Evolutionary conservation across 768 basidiomycete species (phyloP), one percentile per base, ranked within the genome.

Genomic region (Tulasnella sp.): DNA sequence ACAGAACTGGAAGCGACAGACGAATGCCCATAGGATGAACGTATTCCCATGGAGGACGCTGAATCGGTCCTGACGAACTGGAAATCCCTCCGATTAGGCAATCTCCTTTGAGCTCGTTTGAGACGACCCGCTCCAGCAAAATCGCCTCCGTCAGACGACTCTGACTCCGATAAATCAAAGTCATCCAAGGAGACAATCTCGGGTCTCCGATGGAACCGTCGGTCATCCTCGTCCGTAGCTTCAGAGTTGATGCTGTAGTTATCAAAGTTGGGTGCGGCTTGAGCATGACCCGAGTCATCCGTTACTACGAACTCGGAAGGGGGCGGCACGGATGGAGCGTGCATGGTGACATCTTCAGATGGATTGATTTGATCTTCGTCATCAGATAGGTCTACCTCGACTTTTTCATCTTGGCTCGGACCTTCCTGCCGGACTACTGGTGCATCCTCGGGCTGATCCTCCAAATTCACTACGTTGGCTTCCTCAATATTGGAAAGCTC

Each of bases 121-220:
- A 81, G 62, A n/a, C 77, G 79, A 6, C 74, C 71, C 44, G 45
- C 16, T 45, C 55, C 40, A 15, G 15, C 69, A 34, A 62, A 68
- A 9, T 56, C 65, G 16, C 71, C 68, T 27, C 67, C 63, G 34
- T 77, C 72, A 1, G 82, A 83, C 1, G 76, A 73, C 61, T 86
- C 84, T 24, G 29, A 41, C 40, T 37, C 31, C 1, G 84, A 86
- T n/a, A 86, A 65, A 52, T 87, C 83, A 35, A 84, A 65, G 34
- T 86, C 85, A 59, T 87, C 83, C 41, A 86, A 76, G 5, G 83
- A 81, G 19, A 80, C 80, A 40, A 85, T 73, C 53, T 86, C 81
- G 72, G 83, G 25, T 70, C 74, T 54, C 4, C 20, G 37, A 29
- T n/a, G n/a, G n/a, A n/a, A n/a, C 19, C 31, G 45, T n/a, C 22